Evolutionary conservation across 345 rosid species (phyloP).

Genomic region (Corymbia maculata): DNA sequence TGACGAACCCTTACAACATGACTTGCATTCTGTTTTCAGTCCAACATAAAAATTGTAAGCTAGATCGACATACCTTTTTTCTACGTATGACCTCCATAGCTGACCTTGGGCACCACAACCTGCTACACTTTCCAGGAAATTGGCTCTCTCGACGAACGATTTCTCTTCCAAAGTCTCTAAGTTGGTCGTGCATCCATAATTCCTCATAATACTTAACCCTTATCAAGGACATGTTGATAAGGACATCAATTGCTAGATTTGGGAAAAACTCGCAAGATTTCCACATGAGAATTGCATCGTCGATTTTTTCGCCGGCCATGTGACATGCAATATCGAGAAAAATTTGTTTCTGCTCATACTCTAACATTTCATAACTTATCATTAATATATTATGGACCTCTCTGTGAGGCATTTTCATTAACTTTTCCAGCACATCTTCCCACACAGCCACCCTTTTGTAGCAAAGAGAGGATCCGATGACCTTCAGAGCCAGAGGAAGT

Average conservation of each 20-base stretch:
- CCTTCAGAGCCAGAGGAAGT: background rate
- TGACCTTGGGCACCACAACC: background rate
- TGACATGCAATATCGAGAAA: background rate
- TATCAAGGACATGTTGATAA: background rate
- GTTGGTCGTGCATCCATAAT: conserved; percentile 5
- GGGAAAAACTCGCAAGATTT: background rate
- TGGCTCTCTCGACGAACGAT: background rate
- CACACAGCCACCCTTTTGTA: background rate
- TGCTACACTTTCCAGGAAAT: background rate
- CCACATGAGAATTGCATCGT: background rate
- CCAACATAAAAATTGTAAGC: no score
- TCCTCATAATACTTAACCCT: rapidly evolving
- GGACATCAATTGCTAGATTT: background rate
- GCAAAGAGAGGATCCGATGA: background rate
- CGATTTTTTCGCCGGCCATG: background rate
- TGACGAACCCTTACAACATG: no score
- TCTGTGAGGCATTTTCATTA: background rate
- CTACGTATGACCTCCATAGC: no score
- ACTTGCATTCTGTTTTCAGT: no score
- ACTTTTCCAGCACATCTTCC: background rate
- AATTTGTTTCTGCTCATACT: background rate
- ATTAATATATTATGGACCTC: background rate
- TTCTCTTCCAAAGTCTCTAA: background rate
- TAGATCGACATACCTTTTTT: no score
- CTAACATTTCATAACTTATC: background rate